phyloP scores from a whole-genome alignment of 495 filamentous ascomycete genomes.

The Immersiella caudata region DNA sequence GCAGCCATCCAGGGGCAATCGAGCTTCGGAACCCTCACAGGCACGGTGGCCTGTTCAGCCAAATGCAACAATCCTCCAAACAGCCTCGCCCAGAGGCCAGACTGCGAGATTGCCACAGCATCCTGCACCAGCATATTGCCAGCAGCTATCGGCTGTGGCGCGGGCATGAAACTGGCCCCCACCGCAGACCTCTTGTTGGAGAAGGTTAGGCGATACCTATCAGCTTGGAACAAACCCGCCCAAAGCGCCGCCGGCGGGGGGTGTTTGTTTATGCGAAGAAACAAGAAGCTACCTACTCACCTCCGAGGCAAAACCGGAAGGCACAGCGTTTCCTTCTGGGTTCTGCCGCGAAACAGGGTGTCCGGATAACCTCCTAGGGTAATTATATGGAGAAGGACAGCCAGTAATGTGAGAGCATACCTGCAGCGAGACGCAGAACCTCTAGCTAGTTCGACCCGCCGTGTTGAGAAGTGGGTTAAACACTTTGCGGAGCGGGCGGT shows the following conservation, averaged over 20 bases:
- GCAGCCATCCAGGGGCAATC: conserved; percentile 3
- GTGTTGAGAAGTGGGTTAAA: too few relatives aligned
- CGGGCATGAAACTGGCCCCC: neutral
- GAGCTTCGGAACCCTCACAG: neutral
- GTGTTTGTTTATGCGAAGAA: conserved; percentile 12
- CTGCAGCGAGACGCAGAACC: too few relatives aligned
- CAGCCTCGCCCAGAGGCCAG: neutral
- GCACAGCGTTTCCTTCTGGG: neutral
- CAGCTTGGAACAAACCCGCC: conserved; percentile 20
- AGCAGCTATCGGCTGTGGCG: neutral
- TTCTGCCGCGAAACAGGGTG: too few relatives aligned
- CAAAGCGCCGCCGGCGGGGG: neutral
- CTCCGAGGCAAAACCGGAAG: neutral
- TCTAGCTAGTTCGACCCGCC: too few relatives aligned
- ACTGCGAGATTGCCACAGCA: neutral
- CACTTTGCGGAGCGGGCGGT: too few relatives aligned
- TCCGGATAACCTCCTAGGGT: too few relatives aligned
- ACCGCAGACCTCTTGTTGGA: neutral
- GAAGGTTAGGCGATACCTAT: conserved; percentile 13
- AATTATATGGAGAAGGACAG: too few relatives aligned
- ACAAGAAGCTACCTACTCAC: neutral
- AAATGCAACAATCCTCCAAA: neutral
- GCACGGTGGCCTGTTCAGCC: neutral
- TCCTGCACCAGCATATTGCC: neutral
- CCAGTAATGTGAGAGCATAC: too few relatives aligned